Percentiles rank a stretch among this genome's conserved stretches.
These are phyloP conservation scores for Oehlia diaphana DNA, from an alignment of 192 early-diverging fungal species.

Conservation along the genomic window DNA sequence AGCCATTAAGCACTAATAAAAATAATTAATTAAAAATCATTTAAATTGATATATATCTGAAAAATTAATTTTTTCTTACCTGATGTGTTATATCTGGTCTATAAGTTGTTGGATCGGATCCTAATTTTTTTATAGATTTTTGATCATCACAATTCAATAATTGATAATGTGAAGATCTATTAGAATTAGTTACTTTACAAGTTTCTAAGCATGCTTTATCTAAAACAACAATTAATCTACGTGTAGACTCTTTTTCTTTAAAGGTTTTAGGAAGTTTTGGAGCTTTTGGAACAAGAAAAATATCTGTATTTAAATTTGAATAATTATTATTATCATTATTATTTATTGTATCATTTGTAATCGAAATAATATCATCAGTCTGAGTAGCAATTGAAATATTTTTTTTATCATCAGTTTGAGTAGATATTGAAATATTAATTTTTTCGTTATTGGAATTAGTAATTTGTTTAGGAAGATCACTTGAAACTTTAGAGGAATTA, in stretches of 20 bases:
- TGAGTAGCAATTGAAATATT: too few relatives aligned
- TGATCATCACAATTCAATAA: slow-evolving; percentile 98
- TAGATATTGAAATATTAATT: too few relatives aligned
- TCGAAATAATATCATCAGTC: background rate
- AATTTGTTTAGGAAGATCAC: too few relatives aligned
- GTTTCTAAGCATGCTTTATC: slow-evolving; percentile 89
- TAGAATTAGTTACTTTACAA: slow-evolving; percentile 82
- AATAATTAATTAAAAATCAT: background rate
- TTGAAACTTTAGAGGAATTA: too few relatives aligned
- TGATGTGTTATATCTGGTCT: slow-evolving; percentile 98
- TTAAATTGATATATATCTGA: background rate
- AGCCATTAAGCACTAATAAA: slow-evolving; percentile 81
- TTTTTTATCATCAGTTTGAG: too few relatives aligned
- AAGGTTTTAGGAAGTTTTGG: slow-evolving; percentile 81
- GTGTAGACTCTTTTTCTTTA: slow-evolving; percentile 71
- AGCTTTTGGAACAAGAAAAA: slow-evolving; percentile 60
- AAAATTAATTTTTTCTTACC: slow-evolving; percentile 38
- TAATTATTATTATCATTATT: background rate
- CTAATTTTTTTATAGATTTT: slow-evolving; percentile 82
- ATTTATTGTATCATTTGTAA: background rate
- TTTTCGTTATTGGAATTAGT: too few relatives aligned
- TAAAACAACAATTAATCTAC: slow-evolving; percentile 91
- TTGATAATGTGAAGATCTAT: slow-evolving; percentile 72
- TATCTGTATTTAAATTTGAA: slow-evolving; percentile 33
- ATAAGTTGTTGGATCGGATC: slow-evolving; percentile 66